Percentiles rank a stretch among this genome's conserved stretches.
These are phyloP conservation scores for Botrytis fabae DNA, from an alignment of 2,329 filamentous ascomycete species.

Conservation along the genomic window DNA sequence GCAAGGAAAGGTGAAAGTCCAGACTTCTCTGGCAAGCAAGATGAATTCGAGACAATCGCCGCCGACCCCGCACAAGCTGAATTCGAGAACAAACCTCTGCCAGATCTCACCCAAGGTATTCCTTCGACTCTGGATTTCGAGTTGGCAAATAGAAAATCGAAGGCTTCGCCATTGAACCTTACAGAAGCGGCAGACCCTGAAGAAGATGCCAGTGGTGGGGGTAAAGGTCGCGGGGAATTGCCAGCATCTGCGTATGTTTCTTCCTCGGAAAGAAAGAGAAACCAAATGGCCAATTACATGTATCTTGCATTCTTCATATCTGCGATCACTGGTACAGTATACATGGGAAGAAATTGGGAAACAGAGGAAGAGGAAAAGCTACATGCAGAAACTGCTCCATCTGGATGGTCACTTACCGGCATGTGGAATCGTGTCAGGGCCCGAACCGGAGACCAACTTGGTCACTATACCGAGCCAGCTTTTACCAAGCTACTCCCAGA, in stretches of 20 bases:
- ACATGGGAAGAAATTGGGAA: conserved; percentile 87
- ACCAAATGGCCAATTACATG: conserved; percentile 72
- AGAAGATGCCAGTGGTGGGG: conserved; percentile 48
- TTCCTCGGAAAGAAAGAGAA: conserved; percentile 80
- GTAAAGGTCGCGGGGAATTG: conserved; percentile 63
- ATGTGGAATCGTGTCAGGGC: conserved; percentile 83
- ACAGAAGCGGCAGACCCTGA: conserved; percentile 45
- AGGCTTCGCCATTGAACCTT: conserved; percentile 47
- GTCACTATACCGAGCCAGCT: conserved; percentile 93
- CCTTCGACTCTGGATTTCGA: conserved; percentile 87
- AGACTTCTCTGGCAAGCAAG: conserved; percentile 33
- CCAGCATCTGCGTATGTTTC: conserved; percentile 84
- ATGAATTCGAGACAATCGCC: conserved; percentile 42
- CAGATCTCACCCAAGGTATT: conserved; percentile 91
- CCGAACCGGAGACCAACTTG: conserved; percentile 71
- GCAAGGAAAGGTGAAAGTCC: conserved; percentile 26
- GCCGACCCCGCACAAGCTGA: conserved; percentile 46
- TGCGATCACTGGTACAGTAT: conserved; percentile 55
- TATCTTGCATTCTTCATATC: conserved; percentile 62
- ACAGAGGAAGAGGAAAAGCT: conserved; percentile 66
- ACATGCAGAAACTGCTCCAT: conserved; percentile 68
- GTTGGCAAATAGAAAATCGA: conserved; percentile 48
- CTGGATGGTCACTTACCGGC: conserved; percentile 71
- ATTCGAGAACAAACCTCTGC: conserved; percentile 67
- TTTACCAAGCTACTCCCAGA: conserved; percentile 92